Evolutionary conservation across 208 protist species (phyloP).

Genomic region (Borovskyia barvae): DNA sequence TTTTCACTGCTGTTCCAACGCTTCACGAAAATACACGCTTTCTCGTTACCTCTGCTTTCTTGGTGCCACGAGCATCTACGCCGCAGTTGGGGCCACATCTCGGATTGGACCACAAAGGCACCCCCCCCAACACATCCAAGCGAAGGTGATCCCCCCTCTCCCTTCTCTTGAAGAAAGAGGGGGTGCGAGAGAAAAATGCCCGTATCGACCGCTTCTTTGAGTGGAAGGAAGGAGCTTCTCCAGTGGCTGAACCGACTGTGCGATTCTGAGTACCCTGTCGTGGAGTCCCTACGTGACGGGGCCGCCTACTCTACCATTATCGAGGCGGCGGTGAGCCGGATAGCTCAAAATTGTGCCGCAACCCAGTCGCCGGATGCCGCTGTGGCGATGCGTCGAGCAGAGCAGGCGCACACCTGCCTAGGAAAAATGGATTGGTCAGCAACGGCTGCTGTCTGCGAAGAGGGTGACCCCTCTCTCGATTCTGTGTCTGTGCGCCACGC

Average conservation of each 20-base stretch:
- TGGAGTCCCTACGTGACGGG: constrained; percentile 80
- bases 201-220: constrained; percentile 17
- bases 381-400: constrained; percentile 13
- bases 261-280: constrained; percentile 66
- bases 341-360: constrained; percentile 53
- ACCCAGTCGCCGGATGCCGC: constrained; percentile 30
- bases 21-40: too few species aligned
- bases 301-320: constrained; percentile 80
- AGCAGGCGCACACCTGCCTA: constrained; percentile 14
- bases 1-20: too few species aligned
- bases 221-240: constrained; percentile 70
- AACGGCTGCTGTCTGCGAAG: constrained; percentile 58
- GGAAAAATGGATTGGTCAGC: constrained; percentile 56
- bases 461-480: constrained; percentile 59
- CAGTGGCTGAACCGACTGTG: constrained; percentile 84
- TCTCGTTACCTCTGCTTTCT: too few species aligned
- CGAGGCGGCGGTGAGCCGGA: constrained; percentile 61
- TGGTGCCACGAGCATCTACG: too few species aligned
- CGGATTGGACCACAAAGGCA: too few species aligned
- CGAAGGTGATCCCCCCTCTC: too few species aligned
- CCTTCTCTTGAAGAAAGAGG: not conserved
- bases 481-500: constrained; percentile 30
- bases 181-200: constrained; percentile 1
- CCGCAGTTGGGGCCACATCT: too few species aligned
- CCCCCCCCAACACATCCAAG: too few species aligned